Conservation (phyloP, 495 filamentous ascomycete species). For the Hypoxylon subgilvum region DNA sequence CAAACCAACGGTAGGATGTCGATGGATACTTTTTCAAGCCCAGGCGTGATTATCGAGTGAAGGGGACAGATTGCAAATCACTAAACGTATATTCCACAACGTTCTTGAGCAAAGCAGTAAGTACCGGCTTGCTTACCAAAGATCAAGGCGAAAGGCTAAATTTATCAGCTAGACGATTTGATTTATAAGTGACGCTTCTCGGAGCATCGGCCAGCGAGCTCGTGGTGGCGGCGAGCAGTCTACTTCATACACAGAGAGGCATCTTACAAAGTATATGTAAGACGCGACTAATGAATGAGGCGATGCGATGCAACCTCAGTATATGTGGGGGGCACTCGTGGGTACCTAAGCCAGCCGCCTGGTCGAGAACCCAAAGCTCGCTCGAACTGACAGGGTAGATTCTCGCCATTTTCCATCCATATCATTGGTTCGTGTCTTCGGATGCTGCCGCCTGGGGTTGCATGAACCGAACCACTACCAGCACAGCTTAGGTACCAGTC, state of each 20-base stretch:
- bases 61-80: background rate
- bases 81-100: background rate
- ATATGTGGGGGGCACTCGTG: conserved; percentile 26
- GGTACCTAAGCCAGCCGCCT: conserved; percentile 19
- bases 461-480: background rate
- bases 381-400: conserved; percentile 6
- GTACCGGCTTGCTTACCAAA: conserved; percentile 6
- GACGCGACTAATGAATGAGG: conserved; percentile 14
- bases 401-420: conserved; percentile 17
- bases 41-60: background rate
- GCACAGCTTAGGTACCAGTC: background rate
- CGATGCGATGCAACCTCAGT: conserved; percentile 20
- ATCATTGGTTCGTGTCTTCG: conserved; percentile 5
- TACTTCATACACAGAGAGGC: too few relatives aligned
- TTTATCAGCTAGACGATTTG: conserved; percentile 13
- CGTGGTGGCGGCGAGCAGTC: too few relatives aligned
- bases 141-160: background rate
- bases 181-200: conserved; percentile 12
- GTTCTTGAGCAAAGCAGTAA: background rate
- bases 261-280: too few relatives aligned
- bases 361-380: conserved; percentile 15
- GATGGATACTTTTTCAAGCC: background rate
- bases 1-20: conserved; percentile 13
- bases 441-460: background rate
- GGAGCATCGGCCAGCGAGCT: background rate